Evolutionary conservation across 768 basidiomycete species (phyloP).

Genomic region (Mycena amicta): DNA sequence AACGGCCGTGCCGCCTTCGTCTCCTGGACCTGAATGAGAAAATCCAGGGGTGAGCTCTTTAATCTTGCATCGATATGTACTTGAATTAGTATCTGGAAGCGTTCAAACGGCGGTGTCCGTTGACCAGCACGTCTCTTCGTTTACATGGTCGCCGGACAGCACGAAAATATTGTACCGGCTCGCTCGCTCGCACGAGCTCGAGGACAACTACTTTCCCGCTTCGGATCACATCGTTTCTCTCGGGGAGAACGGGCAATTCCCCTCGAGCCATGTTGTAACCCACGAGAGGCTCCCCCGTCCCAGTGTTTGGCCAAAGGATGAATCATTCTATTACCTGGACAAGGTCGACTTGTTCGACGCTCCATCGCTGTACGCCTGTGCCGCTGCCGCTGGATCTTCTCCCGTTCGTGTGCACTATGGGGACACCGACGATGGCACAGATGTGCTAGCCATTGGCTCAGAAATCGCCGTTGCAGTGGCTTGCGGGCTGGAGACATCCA

Average conservation of each 20-base stretch:
- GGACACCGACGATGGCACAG: conserved; percentile 11
- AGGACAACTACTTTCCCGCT: conserved; percentile 9
- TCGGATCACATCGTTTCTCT: conserved; percentile 15
- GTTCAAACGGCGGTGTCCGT: conserved; percentile 2
- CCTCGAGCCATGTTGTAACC: conserved; percentile 5
- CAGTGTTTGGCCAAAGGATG: conserved; percentile 11
- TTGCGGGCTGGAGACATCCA: conserved; percentile 13
- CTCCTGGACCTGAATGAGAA: conserved; percentile 12
- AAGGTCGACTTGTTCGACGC: not conserved
- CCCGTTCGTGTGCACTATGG: conserved; percentile 9
- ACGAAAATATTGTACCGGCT: conserved; percentile 11
- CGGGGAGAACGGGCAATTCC: conserved; percentile 1
- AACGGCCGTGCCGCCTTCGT: conserved; percentile 10
- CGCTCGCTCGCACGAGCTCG: not conserved
- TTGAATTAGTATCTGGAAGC: not conserved
- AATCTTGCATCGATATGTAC: not conserved
- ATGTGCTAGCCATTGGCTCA: not conserved
- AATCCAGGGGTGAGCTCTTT: conserved; percentile 1
- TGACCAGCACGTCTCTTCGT: conserved; percentile 5
- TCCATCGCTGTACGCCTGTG: conserved; percentile 8
- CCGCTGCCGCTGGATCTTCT: not conserved
- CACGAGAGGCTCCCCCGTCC: not conserved
- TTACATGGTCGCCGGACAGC: conserved; percentile 21
- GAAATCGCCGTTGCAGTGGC: conserved; percentile 16
- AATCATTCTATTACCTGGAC: conserved; percentile 7